Percentiles rank a stretch among this genome's conserved stretches.
These are phyloP conservation scores for Teunomyces atbi DNA, from an alignment of 805 yeast genomes.

Conservation along the genomic window DNA sequence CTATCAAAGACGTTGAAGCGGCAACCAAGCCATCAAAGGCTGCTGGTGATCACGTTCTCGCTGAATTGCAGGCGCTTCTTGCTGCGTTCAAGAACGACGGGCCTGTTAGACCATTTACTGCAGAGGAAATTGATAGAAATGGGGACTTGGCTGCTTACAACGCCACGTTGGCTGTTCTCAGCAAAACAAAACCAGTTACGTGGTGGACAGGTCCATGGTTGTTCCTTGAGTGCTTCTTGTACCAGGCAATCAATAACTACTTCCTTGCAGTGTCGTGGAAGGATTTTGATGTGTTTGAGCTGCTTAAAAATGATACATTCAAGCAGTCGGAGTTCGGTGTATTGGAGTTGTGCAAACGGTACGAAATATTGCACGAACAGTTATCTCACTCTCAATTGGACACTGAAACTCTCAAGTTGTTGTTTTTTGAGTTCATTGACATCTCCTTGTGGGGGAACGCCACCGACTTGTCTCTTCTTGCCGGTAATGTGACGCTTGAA, in stretches of 20 bases:
- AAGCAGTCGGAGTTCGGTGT: slow-evolving; percentile 74
- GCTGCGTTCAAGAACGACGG: slow-evolving; percentile 41
- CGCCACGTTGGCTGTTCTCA: slow-evolving; percentile 41
- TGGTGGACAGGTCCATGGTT: slow-evolving; percentile 94
- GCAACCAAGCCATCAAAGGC: slow-evolving; percentile 21
- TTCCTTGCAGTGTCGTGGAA: slow-evolving; percentile 44
- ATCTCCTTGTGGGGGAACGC: slow-evolving; percentile 98
- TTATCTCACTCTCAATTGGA: slow-evolving; percentile 8
- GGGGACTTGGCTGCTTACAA: slow-evolving; percentile 58
- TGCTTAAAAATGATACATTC: slow-evolving; percentile 72
- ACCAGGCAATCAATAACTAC: slow-evolving; percentile 56
- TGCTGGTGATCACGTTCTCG: slow-evolving; percentile 49
- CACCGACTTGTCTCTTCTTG: slow-evolving; percentile 85
- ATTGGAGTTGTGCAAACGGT: slow-evolving; percentile 70
- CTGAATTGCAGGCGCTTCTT: slow-evolving; percentile 43
- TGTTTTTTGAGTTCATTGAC: slow-evolving; percentile 82
- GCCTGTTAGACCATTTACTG: slow-evolving; percentile 26
- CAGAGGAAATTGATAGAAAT: slow-evolving; percentile 40
- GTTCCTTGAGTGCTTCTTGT: slow-evolving; percentile 78
- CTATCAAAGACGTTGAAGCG: slow-evolving; percentile 58
- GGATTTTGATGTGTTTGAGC: slow-evolving; percentile 70
- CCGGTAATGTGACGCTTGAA: slow-evolving; percentile 77
- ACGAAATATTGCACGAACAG: slow-evolving; percentile 36
- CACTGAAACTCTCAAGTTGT: slow-evolving; percentile 38
- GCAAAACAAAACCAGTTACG: slow-evolving; percentile 32